Conservation (phyloP, 176 grass and related monocot species). For the Carex littledalei region DNA sequence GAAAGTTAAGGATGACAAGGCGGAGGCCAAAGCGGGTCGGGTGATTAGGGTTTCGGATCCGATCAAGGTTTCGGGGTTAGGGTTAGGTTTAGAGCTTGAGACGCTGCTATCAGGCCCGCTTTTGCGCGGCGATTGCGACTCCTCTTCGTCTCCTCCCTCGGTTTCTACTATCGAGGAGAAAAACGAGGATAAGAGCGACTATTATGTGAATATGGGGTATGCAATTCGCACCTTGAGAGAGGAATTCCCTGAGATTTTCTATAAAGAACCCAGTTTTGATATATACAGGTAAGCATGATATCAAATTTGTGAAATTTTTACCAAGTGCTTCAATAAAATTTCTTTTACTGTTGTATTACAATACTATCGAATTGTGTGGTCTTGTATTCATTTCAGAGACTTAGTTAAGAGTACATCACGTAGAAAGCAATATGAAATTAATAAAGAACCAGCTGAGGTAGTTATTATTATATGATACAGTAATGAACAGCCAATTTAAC, state of each 20-base stretch:
- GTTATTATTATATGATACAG: neutral
- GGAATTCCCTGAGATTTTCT: constrained; percentile 71
- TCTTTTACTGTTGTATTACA: neutral
- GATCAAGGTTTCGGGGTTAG: constrained; percentile 38
- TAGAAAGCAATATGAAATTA: neutral
- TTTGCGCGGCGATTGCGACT: constrained; percentile 20
- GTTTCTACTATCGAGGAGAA: constrained; percentile 31
- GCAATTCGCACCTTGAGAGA: constrained; percentile 90
- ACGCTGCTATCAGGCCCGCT: constrained; percentile 36
- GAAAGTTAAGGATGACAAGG: constrained; percentile 36
- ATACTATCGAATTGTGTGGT: neutral
- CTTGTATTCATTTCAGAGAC: neutral
- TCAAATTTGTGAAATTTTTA: neutral
- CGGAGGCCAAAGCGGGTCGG: constrained; percentile 27
- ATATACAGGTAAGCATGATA: constrained; percentile 58
- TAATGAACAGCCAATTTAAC: neutral
- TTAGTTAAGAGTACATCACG: neutral
- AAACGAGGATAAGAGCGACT: constrained; percentile 52
- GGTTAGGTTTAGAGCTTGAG: constrained; percentile 40
- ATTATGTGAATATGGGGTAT: constrained; percentile 93
- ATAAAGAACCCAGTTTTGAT: constrained; percentile 68
- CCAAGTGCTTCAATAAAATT: neutral
- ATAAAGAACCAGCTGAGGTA: neutral
- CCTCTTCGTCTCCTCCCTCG: constrained; percentile 9
- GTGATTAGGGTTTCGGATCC: constrained; percentile 72